phyloP scores from a whole-genome alignment of 208 protist species.

The Trypanosomatidae sp. region DNA sequence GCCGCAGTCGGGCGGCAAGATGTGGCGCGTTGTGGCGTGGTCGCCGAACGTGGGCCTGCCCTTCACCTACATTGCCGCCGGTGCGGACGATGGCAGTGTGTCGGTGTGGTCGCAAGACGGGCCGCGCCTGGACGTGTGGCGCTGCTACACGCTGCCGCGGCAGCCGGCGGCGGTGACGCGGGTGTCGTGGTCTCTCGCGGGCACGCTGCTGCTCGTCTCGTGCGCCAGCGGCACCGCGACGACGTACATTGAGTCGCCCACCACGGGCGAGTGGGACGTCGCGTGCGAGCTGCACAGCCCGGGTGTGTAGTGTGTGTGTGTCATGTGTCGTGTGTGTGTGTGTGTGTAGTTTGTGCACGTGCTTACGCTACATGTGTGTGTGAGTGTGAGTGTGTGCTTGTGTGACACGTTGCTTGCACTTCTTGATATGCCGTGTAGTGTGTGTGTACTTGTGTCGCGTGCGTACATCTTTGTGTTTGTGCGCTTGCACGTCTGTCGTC shows the following conservation, averaged over 20 bases:
- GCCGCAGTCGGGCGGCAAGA: constrained; percentile 8
- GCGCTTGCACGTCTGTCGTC: no score
- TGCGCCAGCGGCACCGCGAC: constrained; percentile 53
- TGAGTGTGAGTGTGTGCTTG: neutral
- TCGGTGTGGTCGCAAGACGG: constrained; percentile 74
- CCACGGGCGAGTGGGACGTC: constrained; percentile 39
- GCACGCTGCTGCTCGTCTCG: constrained; percentile 69
- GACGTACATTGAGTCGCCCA: constrained; percentile 59
- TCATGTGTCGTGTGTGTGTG: neutral
- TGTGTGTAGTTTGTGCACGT: neutral
- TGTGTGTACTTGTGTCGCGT: neutral
- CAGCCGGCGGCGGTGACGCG: constrained; percentile 32
- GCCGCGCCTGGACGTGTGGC: constrained; percentile 21
- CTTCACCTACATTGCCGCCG: constrained; percentile 74
- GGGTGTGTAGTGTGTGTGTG: constrained; percentile 1
- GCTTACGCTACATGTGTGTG: neutral
- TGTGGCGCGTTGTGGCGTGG: constrained; percentile 67
- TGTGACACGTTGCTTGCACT: neutral
- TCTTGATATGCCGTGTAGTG: neutral
- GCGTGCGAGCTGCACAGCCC: constrained; percentile 32
- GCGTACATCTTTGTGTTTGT: neutral
- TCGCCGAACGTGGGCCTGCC: constrained; percentile 61
- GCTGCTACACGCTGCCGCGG: constrained; percentile 12
- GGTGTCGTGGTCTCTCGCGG: constrained; percentile 73
- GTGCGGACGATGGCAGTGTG: constrained; percentile 57